Evolutionary conservation across 441 rosid species (phyloP).

Genomic region (Populus hybrid): DNA sequence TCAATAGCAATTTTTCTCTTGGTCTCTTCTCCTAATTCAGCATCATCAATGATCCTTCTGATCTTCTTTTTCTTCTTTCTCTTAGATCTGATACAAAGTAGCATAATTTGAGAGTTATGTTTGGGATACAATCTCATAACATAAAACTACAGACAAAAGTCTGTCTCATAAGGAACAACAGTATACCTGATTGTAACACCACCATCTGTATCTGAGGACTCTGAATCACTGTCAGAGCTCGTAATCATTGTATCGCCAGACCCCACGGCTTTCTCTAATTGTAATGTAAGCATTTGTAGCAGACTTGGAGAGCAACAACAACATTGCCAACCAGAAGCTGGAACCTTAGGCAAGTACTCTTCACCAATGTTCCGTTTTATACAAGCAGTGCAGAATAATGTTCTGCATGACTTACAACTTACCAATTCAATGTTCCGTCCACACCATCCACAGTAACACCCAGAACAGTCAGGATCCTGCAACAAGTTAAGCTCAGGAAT

Average conservation of each 20-base stretch:
- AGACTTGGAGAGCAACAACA: constrained; percentile 81
- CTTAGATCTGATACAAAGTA: constrained; percentile 47
- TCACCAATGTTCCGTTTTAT: constrained; percentile 82
- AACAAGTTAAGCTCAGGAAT: constrained; percentile 21
- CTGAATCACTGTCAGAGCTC: constrained; percentile 80
- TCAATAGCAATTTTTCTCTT: constrained; percentile 97
- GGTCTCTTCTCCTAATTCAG: constrained; percentile 98
- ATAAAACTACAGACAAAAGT: not conserved
- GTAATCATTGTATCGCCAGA: constrained; percentile 38
- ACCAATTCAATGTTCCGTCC: constrained; percentile 68
- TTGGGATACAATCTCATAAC: constrained; percentile 18
- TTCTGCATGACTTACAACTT: constrained; percentile 81
- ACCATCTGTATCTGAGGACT: constrained; percentile 60
- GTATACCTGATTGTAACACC: constrained; percentile 54
- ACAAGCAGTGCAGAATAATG: constrained; percentile 69
- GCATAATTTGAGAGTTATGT: constrained; percentile 26
- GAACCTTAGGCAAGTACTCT: constrained; percentile 61
- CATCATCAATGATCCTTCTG: constrained; percentile 95
- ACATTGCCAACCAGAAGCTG: constrained; percentile 82
- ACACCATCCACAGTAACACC: constrained; percentile 92
- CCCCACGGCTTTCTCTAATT: constrained; percentile 73
- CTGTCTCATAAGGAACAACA: constrained; percentile 8
- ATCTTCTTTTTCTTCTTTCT: constrained; percentile 84
- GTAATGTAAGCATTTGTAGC: constrained; percentile 58
- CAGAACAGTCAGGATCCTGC: constrained; percentile 72